Evolutionary conservation across 2,329 filamentous ascomycete species (phyloP).

Genomic region (Monosporascus sp.): DNA sequence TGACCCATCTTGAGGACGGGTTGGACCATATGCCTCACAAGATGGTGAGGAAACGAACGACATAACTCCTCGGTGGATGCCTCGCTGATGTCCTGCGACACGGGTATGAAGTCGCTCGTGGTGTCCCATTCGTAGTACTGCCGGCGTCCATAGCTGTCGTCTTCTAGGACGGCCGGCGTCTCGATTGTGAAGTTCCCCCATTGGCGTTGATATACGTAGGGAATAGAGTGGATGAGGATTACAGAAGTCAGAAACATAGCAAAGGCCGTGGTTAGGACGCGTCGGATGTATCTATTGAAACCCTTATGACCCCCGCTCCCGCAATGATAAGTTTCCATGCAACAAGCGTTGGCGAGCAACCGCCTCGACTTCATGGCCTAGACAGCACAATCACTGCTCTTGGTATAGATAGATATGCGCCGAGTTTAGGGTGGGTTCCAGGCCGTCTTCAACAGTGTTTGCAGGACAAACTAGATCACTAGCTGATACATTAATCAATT

Average conservation of each 20-base stretch:
- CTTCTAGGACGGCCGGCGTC: not conserved
- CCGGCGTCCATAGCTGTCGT: constrained; percentile 3
- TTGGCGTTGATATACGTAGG: not conserved
- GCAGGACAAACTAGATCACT: no score
- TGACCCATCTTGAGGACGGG: constrained; percentile 44
- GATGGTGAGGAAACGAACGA: constrained; percentile 21
- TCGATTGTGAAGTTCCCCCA: not conserved
- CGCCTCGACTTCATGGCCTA: no score
- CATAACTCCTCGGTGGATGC: constrained; percentile 19
- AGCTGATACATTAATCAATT: no score
- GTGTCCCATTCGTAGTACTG: constrained; percentile 19
- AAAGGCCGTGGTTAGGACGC: not conserved
- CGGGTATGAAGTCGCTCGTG: constrained; percentile 21
- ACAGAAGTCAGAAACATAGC: not conserved
- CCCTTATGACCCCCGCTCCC: not conserved
- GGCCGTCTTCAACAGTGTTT: no score
- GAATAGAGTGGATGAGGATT: not conserved
- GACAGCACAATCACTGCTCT: no score
- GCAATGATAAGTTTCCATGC: no score
- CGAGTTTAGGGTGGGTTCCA: no score
- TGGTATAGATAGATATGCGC: no score
- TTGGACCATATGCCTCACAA: constrained; percentile 20
- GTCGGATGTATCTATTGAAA: not conserved
- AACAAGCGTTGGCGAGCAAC: no score
- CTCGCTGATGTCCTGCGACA: constrained; percentile 11